Evolutionary conservation across 2,329 filamentous ascomycete genomes (phyloP).

Genomic region (Erysiphe neolycopersici): DNA sequence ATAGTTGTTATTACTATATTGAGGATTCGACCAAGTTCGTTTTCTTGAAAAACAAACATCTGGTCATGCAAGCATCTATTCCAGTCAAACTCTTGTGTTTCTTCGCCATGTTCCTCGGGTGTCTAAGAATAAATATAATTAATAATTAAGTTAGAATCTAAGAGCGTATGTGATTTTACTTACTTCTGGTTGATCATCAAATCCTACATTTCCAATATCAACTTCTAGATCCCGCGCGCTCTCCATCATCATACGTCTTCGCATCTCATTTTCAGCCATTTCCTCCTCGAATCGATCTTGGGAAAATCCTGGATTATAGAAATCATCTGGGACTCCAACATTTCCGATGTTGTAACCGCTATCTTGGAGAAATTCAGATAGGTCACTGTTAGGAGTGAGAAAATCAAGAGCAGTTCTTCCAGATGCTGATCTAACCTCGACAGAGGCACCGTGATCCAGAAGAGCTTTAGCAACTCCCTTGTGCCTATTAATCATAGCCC

Average conservation of each 20-base stretch:
- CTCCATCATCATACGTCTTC: conserved; percentile 96
- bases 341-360: conserved; percentile 78
- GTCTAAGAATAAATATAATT: conserved; percentile 17
- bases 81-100: conserved; percentile 90
- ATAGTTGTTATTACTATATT: conserved; percentile 95
- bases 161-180: not conserved
- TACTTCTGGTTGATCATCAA: conserved; percentile 88
- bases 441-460: conserved; percentile 80
- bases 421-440: conserved; percentile 80
- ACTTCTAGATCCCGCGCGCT: conserved; percentile 93
- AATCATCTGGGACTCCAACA: conserved; percentile 61
- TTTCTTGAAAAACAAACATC: conserved; percentile 98
- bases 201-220: conserved; percentile 77
- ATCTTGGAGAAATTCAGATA: conserved; percentile 83
- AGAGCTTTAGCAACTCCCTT: conserved; percentile 85
- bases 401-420: conserved; percentile 92
- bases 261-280: conserved; percentile 87
- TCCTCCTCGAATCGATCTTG: conserved; percentile 93
- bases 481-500: conserved; percentile 97
- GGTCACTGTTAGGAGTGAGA: conserved; percentile 80
- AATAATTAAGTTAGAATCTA: conserved; percentile 7
- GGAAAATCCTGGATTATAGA: conserved; percentile 75
- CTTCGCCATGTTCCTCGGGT: conserved; percentile 59
- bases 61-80: conserved; percentile 82
- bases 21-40: conserved; percentile 70